Evolutionary conservation across 805 yeast species (phyloP).

Genomic region (Kazachstania bromeliacearum): DNA sequence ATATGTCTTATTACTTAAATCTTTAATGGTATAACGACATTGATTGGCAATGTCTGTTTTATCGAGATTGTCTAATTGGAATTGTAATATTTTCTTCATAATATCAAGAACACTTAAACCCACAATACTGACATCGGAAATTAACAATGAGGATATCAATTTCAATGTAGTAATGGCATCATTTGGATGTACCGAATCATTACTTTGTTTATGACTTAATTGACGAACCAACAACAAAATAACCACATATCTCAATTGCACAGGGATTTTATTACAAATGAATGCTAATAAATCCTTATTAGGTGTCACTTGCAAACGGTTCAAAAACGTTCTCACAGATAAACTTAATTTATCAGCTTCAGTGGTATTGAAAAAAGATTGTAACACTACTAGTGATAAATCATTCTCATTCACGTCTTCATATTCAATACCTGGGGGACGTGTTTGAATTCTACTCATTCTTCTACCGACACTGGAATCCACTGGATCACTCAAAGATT

Average conservation of each 20-base stretch:
- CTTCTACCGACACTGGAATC: conserved; percentile 13
- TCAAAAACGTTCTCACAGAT: conserved; percentile 45
- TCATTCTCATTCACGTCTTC: conserved; percentile 21
- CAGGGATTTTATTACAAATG: conserved; percentile 72
- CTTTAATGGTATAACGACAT: conserved; percentile 52
- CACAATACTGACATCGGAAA: conserved; percentile 72
- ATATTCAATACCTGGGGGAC: conserved; percentile 20
- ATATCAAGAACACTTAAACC: conserved; percentile 82
- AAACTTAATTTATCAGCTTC: conserved; percentile 50
- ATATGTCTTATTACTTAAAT: conserved; percentile 67
- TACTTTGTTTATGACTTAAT: conserved; percentile 13
- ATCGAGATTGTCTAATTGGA: conserved; percentile 33
- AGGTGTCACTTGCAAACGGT: conserved; percentile 32
- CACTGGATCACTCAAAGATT: conserved; percentile 8
- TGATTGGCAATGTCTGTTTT: conserved; percentile 30
- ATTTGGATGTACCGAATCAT: conserved; percentile 5
- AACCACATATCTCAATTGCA: conserved; percentile 61
- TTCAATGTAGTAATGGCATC: conserved; percentile 29
- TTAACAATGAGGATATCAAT: conserved; percentile 49
- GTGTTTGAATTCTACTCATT: conserved; percentile 26
- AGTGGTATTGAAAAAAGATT: conserved; percentile 53
- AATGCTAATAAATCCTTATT: conserved; percentile 43
- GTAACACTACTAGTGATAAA: conserved; percentile 36
- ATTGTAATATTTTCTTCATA: conserved; percentile 45
- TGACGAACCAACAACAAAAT: conserved; percentile 39